Evolutionary conservation across 2,329 filamentous ascomycete genomes (phyloP).

Genomic region (Aspergillus sp.): DNA sequence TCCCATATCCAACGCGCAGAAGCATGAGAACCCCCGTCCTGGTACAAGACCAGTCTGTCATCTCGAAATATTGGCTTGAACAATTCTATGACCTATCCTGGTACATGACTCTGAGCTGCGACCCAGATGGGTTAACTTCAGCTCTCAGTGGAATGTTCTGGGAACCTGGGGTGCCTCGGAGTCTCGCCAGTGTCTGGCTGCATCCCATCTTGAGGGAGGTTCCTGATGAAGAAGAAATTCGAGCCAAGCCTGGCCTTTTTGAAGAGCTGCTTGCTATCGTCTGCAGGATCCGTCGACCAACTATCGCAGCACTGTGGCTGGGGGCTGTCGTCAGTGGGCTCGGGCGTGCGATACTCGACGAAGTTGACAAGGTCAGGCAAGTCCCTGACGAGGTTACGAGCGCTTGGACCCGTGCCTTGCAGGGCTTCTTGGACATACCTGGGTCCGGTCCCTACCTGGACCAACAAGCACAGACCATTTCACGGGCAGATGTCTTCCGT

Average conservation of each 20-base stretch:
- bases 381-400: conserved; percentile 17
- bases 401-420: conserved; percentile 22
- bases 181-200: conserved; percentile 25
- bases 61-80: conserved; percentile 8
- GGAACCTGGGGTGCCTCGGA: conserved; percentile 23
- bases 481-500: conserved; percentile 22
- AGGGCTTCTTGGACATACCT: conserved; percentile 22
- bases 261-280: conserved; percentile 20
- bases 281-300: conserved; percentile 20
- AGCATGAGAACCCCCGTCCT: neutral
- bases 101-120: conserved; percentile 25
- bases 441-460: conserved; percentile 18
- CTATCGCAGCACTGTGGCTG: conserved; percentile 19
- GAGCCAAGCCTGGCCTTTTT: neutral
- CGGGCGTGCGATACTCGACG: conserved; percentile 11
- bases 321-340: conserved; percentile 17
- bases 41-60: neutral
- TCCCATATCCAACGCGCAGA: conserved; percentile 15
- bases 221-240: neutral
- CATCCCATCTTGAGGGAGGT: conserved; percentile 23
- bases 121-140: conserved; percentile 20
- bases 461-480: neutral
- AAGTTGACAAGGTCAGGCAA: neutral
- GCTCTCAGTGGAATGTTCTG: conserved; percentile 23
- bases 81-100: conserved; percentile 17